phyloP scores from a whole-genome alignment of 331 rosid species.

The Quercus lobata region DNA sequence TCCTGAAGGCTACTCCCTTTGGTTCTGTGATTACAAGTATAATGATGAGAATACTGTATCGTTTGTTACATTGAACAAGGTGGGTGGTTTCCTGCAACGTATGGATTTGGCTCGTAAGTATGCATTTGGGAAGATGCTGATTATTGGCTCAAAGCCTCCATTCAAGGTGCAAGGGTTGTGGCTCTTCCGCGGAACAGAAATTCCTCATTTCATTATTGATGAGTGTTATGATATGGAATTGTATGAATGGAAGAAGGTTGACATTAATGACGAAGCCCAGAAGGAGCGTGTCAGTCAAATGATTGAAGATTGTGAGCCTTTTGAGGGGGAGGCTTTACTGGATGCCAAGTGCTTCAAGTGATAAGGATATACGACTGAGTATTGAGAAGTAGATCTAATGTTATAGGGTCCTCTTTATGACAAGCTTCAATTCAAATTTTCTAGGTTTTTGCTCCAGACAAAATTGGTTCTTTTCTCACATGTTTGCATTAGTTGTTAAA shows the following conservation, averaged over 20 bases:
- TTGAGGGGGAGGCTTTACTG: slow-evolving; percentile 80
- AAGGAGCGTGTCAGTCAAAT: slow-evolving; percentile 89
- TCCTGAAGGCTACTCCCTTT: too few species aligned
- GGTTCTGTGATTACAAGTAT: too few species aligned
- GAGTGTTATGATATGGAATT: slow-evolving; percentile 99
- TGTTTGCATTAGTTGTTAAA: too few species aligned
- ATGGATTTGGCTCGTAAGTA: background rate
- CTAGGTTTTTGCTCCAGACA: too few species aligned
- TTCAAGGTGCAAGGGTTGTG: slow-evolving; percentile 90
- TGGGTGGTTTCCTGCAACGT: too few species aligned
- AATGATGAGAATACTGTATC: too few species aligned
- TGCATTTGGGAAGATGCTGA: slow-evolving; percentile 91
- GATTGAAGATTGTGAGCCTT: slow-evolving; percentile 89
- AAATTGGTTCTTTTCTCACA: too few species aligned
- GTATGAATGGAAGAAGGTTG: slow-evolving; percentile 81
- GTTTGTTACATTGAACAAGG: too few species aligned
- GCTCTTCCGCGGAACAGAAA: slow-evolving; percentile 89
- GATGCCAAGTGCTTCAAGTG: slow-evolving; percentile 97
- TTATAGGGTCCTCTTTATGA: too few species aligned
- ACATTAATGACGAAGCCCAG: slow-evolving; percentile 67
- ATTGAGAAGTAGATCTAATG: too few species aligned
- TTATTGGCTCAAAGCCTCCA: slow-evolving; percentile 74
- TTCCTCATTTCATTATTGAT: slow-evolving; percentile 66
- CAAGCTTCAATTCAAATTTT: too few species aligned
- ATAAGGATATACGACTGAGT: slow-evolving; percentile 1